phyloP scores from a whole-genome alignment of 2,329 filamentous ascomycete species.

The Phaeophleospora eucalypticola region DNA sequence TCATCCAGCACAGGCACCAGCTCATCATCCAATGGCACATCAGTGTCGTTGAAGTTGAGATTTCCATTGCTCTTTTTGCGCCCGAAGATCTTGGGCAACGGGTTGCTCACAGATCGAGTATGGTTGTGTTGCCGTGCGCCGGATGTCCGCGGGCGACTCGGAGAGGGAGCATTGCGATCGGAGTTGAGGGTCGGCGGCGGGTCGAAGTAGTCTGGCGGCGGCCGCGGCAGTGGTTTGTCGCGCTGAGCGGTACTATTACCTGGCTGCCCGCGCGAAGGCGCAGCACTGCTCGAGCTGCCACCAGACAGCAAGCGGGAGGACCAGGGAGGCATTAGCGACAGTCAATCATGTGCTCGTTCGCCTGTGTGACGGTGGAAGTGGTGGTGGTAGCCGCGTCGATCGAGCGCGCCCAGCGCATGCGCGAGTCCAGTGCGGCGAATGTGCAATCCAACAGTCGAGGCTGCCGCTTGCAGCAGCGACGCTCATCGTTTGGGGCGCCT shows the following conservation, averaged over 20 bases:
- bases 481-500: neutral
- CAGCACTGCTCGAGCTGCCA: constrained; percentile 19
- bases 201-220: constrained; percentile 16
- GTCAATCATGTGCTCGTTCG: constrained; percentile 1
- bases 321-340: constrained; percentile 31
- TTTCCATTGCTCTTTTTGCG: constrained; percentile 49
- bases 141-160: constrained; percentile 15
- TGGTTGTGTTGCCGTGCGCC: constrained; percentile 26
- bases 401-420: neutral
- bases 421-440: neutral
- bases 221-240: constrained; percentile 24
- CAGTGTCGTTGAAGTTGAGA: constrained; percentile 26
- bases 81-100: constrained; percentile 69
- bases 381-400: neutral
- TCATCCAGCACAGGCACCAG: constrained; percentile 37
- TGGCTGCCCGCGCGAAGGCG: constrained; percentile 8
- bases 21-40: constrained; percentile 42
- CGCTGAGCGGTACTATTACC: constrained; percentile 1
- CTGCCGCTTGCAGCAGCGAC: neutral
- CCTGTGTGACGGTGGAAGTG: neutral
- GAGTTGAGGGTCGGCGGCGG: constrained; percentile 22
- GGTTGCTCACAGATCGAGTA: constrained; percentile 70
- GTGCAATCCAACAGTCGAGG: neutral
- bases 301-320: constrained; percentile 29
- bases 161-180: constrained; percentile 19